These are phyloP conservation scores for Blastobotrys indianensis DNA, from an alignment of 1,139 yeast species.

Conservation along the genomic window DNA sequence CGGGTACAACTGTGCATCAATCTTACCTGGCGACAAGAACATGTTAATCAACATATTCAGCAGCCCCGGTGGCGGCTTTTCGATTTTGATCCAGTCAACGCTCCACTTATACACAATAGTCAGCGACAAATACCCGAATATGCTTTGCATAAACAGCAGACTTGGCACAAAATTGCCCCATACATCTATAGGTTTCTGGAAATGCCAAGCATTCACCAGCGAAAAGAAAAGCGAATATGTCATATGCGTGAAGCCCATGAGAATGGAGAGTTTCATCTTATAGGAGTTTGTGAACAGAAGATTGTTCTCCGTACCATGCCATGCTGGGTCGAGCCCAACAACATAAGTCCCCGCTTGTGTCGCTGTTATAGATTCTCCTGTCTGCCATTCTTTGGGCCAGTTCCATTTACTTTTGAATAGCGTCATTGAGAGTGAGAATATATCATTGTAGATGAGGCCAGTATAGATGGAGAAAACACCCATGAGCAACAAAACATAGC, in stretches of 20 bases:
- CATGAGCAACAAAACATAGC: constrained; percentile 85
- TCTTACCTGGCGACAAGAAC: constrained; percentile 90
- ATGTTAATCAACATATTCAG: constrained; percentile 91
- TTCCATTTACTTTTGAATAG: constrained; percentile 84
- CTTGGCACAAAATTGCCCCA: constrained; percentile 95
- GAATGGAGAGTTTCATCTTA: constrained; percentile 90
- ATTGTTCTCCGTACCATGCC: constrained; percentile 97
- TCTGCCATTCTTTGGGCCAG: constrained; percentile 73
- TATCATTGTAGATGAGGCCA: constrained; percentile 87
- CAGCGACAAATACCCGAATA: constrained; percentile 83
- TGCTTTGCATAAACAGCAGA: constrained; percentile 86
- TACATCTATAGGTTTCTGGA: constrained; percentile 73
- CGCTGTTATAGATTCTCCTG: constrained; percentile 60
- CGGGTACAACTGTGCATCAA: constrained; percentile 75
- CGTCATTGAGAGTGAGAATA: constrained; percentile 86
- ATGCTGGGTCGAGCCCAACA: constrained; percentile 85
- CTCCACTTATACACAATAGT: constrained; percentile 92
- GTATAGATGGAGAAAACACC: constrained; percentile 91
- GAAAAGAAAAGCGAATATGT: constrained; percentile 82
- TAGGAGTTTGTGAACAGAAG: constrained; percentile 87
- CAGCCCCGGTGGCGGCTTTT: constrained; percentile 81
- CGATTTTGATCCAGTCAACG: constrained; percentile 78
- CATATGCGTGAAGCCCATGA: constrained; percentile 96
- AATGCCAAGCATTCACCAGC: constrained; percentile 70
- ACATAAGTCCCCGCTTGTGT: constrained; percentile 63